Conservation (phyloP, 768 basidiomycete species). For the Lactifluus rugatus region DNA sequence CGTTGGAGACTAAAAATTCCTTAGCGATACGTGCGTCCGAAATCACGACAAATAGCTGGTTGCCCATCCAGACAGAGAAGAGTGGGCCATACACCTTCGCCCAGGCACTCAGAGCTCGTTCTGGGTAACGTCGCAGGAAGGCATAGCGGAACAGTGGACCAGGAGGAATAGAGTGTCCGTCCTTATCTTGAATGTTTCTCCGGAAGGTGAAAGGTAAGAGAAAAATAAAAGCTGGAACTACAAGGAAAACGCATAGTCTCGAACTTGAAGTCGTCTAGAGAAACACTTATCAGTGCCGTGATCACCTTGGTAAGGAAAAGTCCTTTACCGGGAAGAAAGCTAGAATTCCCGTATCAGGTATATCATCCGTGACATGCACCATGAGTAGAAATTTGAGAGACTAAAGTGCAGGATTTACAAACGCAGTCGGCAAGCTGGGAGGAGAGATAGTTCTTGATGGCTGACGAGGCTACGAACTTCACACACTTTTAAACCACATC, state of each 20-base stretch:
- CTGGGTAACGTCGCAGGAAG: slow-evolving; percentile 35
- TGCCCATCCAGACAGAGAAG: slow-evolving; percentile 39
- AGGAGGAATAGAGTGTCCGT: slow-evolving; percentile 22
- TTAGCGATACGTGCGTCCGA: slow-evolving; percentile 36
- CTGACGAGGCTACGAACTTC: not conserved
- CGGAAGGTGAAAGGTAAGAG: slow-evolving; percentile 20
- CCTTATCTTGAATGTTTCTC: slow-evolving; percentile 19
- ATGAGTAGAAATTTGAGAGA: not conserved
- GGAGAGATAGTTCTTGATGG: not conserved
- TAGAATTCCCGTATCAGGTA: not conserved
- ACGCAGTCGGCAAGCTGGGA: not conserved
- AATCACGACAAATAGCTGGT: slow-evolving; percentile 38
- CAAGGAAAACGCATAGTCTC: not conserved
- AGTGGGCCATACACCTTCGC: slow-evolving; percentile 35
- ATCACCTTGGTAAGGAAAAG: not conserved
- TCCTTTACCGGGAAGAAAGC: not conserved
- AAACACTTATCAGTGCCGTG: not conserved
- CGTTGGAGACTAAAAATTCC: slow-evolving; percentile 37
- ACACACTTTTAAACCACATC: not conserved
- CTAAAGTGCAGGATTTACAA: slow-evolving; percentile 2
- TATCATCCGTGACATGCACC: not conserved
- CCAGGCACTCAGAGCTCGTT: slow-evolving; percentile 35
- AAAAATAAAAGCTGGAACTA: not conserved
- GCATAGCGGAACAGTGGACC: slow-evolving; percentile 26
- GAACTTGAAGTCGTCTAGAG: not conserved